These are phyloP conservation scores for Myrica gale DNA, from an alignment of 306 rosid genomes.

Conservation along the genomic window DNA sequence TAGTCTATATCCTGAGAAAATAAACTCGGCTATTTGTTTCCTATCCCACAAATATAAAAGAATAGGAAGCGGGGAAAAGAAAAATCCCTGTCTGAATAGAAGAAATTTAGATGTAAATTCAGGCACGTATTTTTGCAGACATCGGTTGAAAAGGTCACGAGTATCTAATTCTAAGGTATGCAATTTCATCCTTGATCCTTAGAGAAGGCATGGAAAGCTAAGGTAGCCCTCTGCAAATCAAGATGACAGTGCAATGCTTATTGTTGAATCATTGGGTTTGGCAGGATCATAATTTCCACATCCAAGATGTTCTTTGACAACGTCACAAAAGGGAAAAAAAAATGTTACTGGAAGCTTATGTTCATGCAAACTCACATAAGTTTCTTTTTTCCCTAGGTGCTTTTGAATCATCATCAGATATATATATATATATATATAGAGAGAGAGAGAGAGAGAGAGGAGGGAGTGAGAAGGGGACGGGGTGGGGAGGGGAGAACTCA, in stretches of 20 bases:
- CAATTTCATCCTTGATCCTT: neutral
- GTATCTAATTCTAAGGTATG: neutral
- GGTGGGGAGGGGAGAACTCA: neutral
- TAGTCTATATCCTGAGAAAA: neutral
- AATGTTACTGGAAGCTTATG: neutral
- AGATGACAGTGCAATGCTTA: neutral
- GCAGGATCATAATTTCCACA: neutral
- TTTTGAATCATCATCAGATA: neutral
- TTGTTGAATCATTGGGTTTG: neutral
- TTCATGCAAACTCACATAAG: neutral
- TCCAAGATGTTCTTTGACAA: no score
- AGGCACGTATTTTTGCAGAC: neutral
- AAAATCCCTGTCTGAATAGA: neutral
- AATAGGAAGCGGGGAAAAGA: neutral
- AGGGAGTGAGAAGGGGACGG: no score
- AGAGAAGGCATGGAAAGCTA: neutral
- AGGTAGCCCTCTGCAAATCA: neutral
- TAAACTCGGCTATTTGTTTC: neutral
- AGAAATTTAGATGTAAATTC: neutral
- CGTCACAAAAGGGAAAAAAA: neutral
- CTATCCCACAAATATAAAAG: neutral
- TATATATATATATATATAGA: neutral
- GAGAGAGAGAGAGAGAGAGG: neutral
- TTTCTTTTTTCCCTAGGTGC: neutral
- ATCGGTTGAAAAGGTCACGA: neutral